Evolutionary conservation across 768 basidiomycete genomes (phyloP), one percentile per base, ranked within the genome.

Genomic region (Symmetrospora coprosmae): DNA sequence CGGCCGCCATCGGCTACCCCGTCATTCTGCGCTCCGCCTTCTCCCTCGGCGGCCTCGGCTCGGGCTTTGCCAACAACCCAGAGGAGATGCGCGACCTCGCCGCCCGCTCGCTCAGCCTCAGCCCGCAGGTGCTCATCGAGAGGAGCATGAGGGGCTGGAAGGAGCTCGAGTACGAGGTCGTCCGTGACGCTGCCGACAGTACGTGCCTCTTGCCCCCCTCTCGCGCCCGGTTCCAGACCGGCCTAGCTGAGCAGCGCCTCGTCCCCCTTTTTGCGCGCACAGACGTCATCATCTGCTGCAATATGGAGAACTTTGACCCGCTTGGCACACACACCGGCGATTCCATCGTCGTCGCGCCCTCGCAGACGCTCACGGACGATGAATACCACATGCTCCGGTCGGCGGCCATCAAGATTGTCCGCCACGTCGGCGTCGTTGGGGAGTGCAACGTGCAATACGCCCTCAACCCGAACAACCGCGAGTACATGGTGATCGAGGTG

Each of bases 131-230:
- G 41, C 79, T 99, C 59, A 90, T 99, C 65, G 94, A 97, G 75
- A 85, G 90, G 49, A 87, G 85, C 67, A 86, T 99, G 84, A 97
- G 97, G 75, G 94, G 94, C 30, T 99, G 94, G 94, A 99, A 99
- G 72, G 94, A 99, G 75, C 79, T 97, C 64, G 94, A 99, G 75
- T 99, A 97, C 67, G 94, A 99, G 72, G 94, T 99, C 64, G 94
- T 97, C 69, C 85, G 94, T 53, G 94, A 99, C 72, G 90, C 80
- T 66, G 92, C 92, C 50, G 94, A 99, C 74, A 66, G 55, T 58
- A 21, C 43, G 55, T 58, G 16, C 28, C 7, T 25, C 21, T 85
- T 81, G n/a, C 4, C 17, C 1, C 63, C 4, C 46, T 56, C 55
- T 41, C 23, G 60, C 45, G 48, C 49, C 19, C 25, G 60, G 37